Evolutionary conservation across 2,329 filamentous ascomycete genomes (phyloP).

Genomic region (Aspergillus spinulosporus): DNA sequence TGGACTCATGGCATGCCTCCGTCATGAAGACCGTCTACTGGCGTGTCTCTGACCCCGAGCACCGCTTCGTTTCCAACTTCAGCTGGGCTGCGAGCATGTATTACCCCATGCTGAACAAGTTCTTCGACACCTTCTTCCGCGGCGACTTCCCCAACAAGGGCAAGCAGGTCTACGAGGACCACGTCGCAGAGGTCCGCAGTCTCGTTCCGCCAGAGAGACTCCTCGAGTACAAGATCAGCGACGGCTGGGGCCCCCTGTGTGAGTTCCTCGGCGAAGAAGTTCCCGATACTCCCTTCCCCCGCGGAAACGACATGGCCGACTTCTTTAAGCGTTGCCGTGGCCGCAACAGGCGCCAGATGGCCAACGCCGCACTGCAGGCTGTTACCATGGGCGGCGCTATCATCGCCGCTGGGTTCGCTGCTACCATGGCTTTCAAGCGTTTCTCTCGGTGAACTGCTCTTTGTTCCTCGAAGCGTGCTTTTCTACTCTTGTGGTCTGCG

Average conservation of each 20-base stretch:
- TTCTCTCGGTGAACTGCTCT: conserved; percentile 31
- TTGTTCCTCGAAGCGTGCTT: neutral
- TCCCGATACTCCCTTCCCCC: conserved; percentile 53
- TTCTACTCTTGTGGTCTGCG: conserved; percentile 6
- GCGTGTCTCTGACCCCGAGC: conserved; percentile 65
- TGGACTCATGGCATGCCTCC: conserved; percentile 64
- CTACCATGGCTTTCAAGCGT: conserved; percentile 43
- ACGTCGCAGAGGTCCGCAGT: conserved; percentile 55
- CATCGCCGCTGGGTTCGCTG: conserved; percentile 47
- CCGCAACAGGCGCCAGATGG: conserved; percentile 57
- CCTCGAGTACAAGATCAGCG: conserved; percentile 55
- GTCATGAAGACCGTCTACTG: conserved; percentile 69
- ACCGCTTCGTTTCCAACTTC: conserved; percentile 55
- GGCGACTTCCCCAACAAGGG: conserved; percentile 66
- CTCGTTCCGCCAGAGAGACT: conserved; percentile 52
- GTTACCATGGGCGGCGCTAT: conserved; percentile 52
- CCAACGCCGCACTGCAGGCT: conserved; percentile 55
- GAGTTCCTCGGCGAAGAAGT: conserved; percentile 56
- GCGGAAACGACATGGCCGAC: conserved; percentile 55
- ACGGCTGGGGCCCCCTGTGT: conserved; percentile 57
- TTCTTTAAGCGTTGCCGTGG: conserved; percentile 57
- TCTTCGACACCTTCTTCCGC: conserved; percentile 68
- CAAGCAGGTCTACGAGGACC: conserved; percentile 61
- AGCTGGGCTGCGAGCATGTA: conserved; percentile 69
- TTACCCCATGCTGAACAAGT: conserved; percentile 68